Base-by-base conservation (phyloP, 257 asterid genomes). In the Solanum habrochaites region DNA sequence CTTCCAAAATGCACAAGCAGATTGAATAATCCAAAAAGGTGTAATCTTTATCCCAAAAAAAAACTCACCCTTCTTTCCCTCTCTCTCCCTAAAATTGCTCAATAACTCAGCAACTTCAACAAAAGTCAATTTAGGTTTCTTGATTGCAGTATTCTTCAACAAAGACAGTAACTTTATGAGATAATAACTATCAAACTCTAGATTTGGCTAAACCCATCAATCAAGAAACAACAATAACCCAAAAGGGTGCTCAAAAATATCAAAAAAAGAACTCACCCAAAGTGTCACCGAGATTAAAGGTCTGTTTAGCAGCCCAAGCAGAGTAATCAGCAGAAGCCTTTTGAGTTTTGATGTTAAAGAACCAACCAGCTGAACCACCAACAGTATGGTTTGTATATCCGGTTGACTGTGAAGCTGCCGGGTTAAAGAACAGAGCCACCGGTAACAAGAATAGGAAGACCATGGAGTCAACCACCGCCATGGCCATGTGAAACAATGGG, bases 271-370 rank as follows among this genome's bases (percentile, higher is more conserved):
- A 87, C 97, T 91, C 90, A 96, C 99, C 92, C 40, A 96, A 90
- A 88, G 74, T 93, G 87, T 95, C 98, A 29, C 99, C 98, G 29
- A 96, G 98, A 88, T 89, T 93, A 93, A 96, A 96, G 31, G 96
- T 93, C 85, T 89, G 90, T 20, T 84, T 91, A 32, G 91, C 90
- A 69, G 96, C 96, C 99, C 99, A 96, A 89, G 96, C 89, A 69
- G 83, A 42, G 93, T 87, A 95, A 82, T 93, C 94, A n/a, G 96
- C 86, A 0, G 98, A 93, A 40, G 94, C 12, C 73, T 82, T 86
- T 49, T 89, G 88, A 58, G 94, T 90, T 90, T 87, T 62, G 87
- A 91, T 47, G 91, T 95, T 81, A 91, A 93, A 96, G 91, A 93
- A 93, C 98, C 99, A 96, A 7, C 98, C 99, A 80, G 92, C 94